These are phyloP conservation scores for Diutina sp. DNA, from an alignment of 1,139 yeast species.

Conservation along the genomic window DNA sequence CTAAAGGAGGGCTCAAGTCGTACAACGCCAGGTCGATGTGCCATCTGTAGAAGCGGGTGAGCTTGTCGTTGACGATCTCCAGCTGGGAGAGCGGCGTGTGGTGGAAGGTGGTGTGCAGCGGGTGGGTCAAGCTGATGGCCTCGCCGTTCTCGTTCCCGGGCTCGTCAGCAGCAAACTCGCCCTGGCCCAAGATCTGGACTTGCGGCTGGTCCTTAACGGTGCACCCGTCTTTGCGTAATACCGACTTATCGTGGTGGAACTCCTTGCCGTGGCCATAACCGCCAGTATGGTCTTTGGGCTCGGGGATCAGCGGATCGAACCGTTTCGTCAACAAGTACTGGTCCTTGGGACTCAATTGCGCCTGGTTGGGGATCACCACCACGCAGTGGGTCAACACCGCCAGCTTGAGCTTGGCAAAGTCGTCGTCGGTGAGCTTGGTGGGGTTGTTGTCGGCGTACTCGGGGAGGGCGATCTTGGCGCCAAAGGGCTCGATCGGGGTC, in stretches of 20 bases:
- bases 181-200: constrained; percentile 82
- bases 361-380: constrained; percentile 60
- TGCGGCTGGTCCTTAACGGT: constrained; percentile 76
- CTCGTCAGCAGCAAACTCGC: constrained; percentile 52
- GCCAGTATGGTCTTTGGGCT: constrained; percentile 20
- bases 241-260: constrained; percentile 67
- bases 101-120: constrained; percentile 74
- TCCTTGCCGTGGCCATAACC: constrained; percentile 78
- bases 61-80: constrained; percentile 43
- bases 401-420: constrained; percentile 45
- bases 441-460: constrained; percentile 59
- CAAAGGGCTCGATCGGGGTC: constrained; percentile 22
- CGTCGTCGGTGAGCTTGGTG: constrained; percentile 49
- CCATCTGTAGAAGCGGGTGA: constrained; percentile 83
- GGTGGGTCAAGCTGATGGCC: constrained; percentile 55
- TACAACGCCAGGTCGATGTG: constrained; percentile 85
- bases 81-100: constrained; percentile 47
- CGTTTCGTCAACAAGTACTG: constrained; percentile 65
- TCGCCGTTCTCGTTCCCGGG: constrained; percentile 55
- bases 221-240: constrained; percentile 67
- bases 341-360: constrained; percentile 50
- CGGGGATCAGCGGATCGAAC: constrained; percentile 61
- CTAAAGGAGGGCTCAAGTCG: constrained; percentile 74
- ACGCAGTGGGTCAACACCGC: constrained; percentile 62
- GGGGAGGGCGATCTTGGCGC: constrained; percentile 57